Conservation (phyloP, 1,139 yeast genomes). For the Geotrichum australiense region DNA sequence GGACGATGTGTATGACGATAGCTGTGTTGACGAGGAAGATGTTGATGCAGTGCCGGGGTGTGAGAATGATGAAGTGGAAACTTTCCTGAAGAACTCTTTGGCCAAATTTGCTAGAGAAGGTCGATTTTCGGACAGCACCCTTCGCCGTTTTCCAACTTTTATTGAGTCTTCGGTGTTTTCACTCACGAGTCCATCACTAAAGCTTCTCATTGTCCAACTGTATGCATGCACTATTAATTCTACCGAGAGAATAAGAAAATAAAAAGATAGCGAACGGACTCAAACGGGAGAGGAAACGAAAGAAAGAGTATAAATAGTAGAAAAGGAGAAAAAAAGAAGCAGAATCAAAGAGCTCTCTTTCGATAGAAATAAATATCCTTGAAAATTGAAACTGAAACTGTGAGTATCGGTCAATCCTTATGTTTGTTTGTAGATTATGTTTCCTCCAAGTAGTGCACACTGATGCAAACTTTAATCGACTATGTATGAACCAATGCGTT, state of each 20-base stretch:
- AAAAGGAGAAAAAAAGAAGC: background rate
- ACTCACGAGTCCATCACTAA: slow-evolving; percentile 8
- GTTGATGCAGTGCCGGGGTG: too few relatives aligned
- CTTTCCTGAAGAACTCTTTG: slow-evolving; percentile 8
- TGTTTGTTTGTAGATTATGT: too few relatives aligned
- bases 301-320: background rate
- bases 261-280: background rate
- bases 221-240: background rate
- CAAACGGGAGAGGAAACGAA: background rate
- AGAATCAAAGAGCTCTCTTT: too few relatives aligned
- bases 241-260: background rate
- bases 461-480: slow-evolving; percentile 1
- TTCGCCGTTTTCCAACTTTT: slow-evolving; percentile 6
- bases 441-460: slow-evolving; percentile 2
- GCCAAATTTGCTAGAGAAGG: slow-evolving; percentile 4
- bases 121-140: slow-evolving; percentile 7
- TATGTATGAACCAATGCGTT: background rate
- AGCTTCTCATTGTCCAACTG: slow-evolving; percentile 9
- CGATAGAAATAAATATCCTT: too few relatives aligned
- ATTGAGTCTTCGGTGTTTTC: background rate
- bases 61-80: background rate
- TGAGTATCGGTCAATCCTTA: too few relatives aligned
- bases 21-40: background rate
- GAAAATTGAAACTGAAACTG: background rate
- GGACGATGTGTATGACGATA: background rate